Percentiles rank a stretch among this genome's conserved stretches.
phyloP scores from a whole-genome alignment of 2,329 filamentous ascomycete species.

The Didymella arachidicola region DNA sequence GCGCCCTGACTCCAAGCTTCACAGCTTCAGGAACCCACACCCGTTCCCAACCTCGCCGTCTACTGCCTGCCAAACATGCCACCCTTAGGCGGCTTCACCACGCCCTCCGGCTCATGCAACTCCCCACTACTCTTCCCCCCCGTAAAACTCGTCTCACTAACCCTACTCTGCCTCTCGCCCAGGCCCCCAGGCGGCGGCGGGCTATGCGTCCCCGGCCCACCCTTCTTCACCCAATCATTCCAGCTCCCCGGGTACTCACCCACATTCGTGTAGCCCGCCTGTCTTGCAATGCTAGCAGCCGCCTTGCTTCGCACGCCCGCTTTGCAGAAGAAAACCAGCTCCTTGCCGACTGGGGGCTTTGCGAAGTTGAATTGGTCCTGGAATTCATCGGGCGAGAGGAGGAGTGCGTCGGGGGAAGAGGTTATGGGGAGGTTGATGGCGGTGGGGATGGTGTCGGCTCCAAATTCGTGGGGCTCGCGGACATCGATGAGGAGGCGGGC shows the following conservation, averaged over 20 bases:
- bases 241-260: constrained; percentile 79
- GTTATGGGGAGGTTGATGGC: constrained; percentile 84
- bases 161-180: constrained; percentile 28
- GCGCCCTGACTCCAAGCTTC: background rate
- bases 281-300: constrained; percentile 77
- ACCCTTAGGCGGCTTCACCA: constrained; percentile 19
- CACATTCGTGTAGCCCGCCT: constrained; percentile 77
- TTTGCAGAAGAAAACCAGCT: constrained; percentile 84
- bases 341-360: constrained; percentile 37
- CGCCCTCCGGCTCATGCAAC: constrained; percentile 24
- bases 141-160: constrained; percentile 26
- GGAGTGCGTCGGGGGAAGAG: constrained; percentile 79
- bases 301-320: constrained; percentile 82
- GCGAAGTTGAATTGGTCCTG: constrained; percentile 78
- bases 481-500: constrained; percentile 62
- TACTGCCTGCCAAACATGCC: constrained; percentile 22
- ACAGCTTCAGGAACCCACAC: too few species aligned
- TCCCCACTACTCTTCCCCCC: constrained; percentile 25
- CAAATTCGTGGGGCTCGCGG: constrained; percentile 74
- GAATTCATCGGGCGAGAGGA: constrained; percentile 80
- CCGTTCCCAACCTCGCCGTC: background rate
- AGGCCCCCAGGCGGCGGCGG: constrained; percentile 28
- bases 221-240: constrained; percentile 81
- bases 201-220: constrained; percentile 61
- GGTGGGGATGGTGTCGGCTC: constrained; percentile 73